Evolutionary conservation across 768 basidiomycete genomes (phyloP).

Genomic region (Scleroderma bovista): DNA sequence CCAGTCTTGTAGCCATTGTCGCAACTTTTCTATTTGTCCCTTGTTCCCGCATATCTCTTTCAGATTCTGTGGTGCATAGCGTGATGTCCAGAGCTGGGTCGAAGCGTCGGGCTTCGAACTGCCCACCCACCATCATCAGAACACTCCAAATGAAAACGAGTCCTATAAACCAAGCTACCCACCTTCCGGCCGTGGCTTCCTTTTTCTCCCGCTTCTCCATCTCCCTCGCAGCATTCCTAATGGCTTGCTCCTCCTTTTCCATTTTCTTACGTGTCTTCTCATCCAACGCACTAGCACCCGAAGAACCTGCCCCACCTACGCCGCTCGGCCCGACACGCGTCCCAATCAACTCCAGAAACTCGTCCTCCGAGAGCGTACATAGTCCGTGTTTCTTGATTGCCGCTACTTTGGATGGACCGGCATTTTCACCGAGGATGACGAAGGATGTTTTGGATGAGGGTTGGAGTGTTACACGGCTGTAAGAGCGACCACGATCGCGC

Average conservation of each 20-base stretch:
- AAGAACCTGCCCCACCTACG: neutral
- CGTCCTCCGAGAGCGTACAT: conserved; percentile 78
- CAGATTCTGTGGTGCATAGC: conserved; percentile 83
- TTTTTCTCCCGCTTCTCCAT: conserved; percentile 70
- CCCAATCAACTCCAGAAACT: conserved; percentile 77
- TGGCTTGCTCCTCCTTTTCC: conserved; percentile 74
- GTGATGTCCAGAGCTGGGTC: conserved; percentile 88
- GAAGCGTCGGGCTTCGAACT: conserved; percentile 38
- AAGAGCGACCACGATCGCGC: no score
- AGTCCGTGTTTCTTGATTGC: conserved; percentile 80
- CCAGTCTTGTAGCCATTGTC: conserved; percentile 87
- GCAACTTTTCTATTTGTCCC: conserved; percentile 80
- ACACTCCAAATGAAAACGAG: neutral
- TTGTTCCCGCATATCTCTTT: conserved; percentile 98
- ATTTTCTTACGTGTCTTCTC: conserved; percentile 78
- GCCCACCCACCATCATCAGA: conserved; percentile 2
- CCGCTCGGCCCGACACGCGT: conserved; percentile 51
- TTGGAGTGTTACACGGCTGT: conserved; percentile 77
- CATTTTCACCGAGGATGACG: conserved; percentile 83
- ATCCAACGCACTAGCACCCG: conserved; percentile 43
- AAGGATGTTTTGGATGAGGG: conserved; percentile 89
- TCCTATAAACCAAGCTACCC: conserved; percentile 1
- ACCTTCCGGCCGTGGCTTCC: conserved; percentile 20
- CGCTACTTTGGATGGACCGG: conserved; percentile 84
- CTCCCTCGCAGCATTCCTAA: conserved; percentile 66